A percentile compares a stretch with the other conserved stretches of the same genome.
Conservation (phyloP, 768 basidiomycete species). For the Leccinum pellstonianum region DNA sequence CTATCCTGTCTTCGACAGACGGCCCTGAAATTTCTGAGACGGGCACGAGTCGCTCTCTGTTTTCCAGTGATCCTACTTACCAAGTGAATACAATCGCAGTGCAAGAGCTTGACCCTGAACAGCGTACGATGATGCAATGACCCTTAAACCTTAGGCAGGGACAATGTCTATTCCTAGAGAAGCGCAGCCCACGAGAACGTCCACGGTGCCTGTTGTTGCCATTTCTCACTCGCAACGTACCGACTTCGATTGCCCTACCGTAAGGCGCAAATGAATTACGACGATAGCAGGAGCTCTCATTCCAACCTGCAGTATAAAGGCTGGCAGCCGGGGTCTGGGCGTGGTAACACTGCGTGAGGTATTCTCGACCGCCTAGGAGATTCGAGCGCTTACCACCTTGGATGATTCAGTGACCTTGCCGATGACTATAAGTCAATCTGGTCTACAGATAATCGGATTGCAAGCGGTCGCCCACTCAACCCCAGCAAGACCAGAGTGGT, state of each 20-base stretch:
- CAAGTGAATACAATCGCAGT: neutral
- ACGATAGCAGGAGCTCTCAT: conserved; percentile 1
- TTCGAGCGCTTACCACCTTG: neutral
- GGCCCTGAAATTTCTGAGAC: neutral
- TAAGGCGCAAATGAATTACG: conserved; percentile 8
- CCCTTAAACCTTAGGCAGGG: neutral
- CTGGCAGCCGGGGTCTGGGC: neutral
- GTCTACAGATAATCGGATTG: neutral
- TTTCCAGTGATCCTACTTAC: neutral
- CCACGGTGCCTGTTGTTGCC: neutral
- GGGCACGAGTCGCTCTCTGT: too few relatives aligned
- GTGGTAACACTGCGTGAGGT: neutral
- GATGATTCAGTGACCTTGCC: conserved; percentile 1
- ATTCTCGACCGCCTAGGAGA: neutral
- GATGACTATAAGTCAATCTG: conserved; percentile 6
- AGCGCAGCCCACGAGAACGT: neutral
- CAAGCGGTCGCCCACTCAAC: neutral
- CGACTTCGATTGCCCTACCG: neutral
- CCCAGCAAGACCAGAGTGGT: neutral
- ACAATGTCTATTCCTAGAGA: neutral
- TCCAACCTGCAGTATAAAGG: neutral
- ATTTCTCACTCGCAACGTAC: neutral
- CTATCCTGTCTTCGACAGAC: neutral
- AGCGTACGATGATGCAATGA: neutral
- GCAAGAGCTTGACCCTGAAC: neutral